Evolutionary conservation across 2,329 filamentous ascomycete genomes (phyloP).

Genomic region (Aspergillus melleus): DNA sequence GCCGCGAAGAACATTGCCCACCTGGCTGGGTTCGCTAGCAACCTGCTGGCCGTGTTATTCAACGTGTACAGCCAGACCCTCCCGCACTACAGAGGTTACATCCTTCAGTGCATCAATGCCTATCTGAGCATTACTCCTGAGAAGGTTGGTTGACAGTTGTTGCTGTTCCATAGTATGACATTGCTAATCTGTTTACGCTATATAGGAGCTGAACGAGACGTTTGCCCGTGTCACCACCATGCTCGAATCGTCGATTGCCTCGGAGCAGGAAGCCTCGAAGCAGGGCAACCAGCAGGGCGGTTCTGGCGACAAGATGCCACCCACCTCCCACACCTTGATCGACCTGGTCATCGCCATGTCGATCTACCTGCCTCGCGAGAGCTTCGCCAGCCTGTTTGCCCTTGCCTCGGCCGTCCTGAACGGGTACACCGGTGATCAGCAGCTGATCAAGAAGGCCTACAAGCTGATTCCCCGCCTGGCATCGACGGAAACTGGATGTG

Average conservation of each 20-base stretch:
- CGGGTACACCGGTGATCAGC: constrained; percentile 67
- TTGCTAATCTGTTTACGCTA: neutral
- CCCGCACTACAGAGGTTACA: constrained; percentile 85
- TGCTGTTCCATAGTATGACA: neutral
- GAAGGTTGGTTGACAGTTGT: constrained; percentile 36
- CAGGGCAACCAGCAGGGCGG: constrained; percentile 64
- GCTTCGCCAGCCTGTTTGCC: constrained; percentile 80
- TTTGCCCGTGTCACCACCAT: constrained; percentile 84
- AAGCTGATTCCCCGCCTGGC: constrained; percentile 92
- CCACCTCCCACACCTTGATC: constrained; percentile 92
- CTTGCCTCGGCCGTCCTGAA: constrained; percentile 82
- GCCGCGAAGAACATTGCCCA: constrained; percentile 81
- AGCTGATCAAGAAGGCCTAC: constrained; percentile 98
- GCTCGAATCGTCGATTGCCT: constrained; percentile 70
- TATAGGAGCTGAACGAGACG: constrained; percentile 75
- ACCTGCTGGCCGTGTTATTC: constrained; percentile 94
- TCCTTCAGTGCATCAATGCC: constrained; percentile 91
- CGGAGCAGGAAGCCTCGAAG: constrained; percentile 63
- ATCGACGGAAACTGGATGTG: constrained; percentile 72
- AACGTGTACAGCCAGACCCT: constrained; percentile 98
- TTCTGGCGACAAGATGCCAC: constrained; percentile 75
- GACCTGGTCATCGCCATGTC: constrained; percentile 96
- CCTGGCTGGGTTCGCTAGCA: constrained; percentile 75
- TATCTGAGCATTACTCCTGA: constrained; percentile 85
- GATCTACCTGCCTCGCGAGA: constrained; percentile 83